Evolutionary conservation across 345 rosid genomes (phyloP).

Genomic region (Hypericum perforatum): DNA sequence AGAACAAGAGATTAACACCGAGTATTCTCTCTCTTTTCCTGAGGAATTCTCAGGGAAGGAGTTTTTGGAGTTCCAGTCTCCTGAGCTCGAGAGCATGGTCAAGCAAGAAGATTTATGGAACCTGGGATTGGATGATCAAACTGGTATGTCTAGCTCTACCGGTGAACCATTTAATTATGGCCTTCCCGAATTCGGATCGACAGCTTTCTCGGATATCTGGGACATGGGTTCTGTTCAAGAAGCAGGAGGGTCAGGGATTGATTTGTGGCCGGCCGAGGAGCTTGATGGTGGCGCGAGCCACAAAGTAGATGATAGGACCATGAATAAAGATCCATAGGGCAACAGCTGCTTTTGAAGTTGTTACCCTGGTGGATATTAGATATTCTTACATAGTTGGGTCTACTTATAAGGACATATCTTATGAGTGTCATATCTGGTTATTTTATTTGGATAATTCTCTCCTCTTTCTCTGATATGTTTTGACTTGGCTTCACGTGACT

Average conservation of each 20-base stretch:
- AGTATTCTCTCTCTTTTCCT: constrained; percentile 42
- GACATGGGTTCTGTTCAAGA: constrained; percentile 38
- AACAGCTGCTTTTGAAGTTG: too few relatives aligned
- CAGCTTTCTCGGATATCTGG: constrained; percentile 61
- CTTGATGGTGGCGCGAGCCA: constrained; percentile 20
- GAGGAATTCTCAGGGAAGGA: constrained; percentile 27
- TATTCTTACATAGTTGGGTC: too few relatives aligned
- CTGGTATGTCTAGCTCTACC: constrained; percentile 38
- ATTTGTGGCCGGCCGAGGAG: constrained; percentile 42
- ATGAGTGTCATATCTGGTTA: too few relatives aligned
- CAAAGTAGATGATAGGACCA: constrained; percentile 20
- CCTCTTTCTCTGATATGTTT: too few relatives aligned
- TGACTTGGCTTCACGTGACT: too few relatives aligned
- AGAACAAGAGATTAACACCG: constrained; percentile 32
- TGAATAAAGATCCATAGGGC: constrained; percentile 15
- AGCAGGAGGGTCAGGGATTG: constrained; percentile 34
- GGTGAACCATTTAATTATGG: constrained; percentile 34
- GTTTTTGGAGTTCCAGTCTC: constrained; percentile 25
- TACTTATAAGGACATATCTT: too few relatives aligned
- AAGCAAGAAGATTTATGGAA: constrained; percentile 59
- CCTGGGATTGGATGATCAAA: constrained; percentile 41
- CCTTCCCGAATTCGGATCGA: constrained; percentile 42
- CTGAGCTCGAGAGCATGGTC: constrained; percentile 26
- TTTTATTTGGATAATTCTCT: too few relatives aligned
- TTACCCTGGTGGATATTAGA: too few relatives aligned